Percentiles rank a stretch among this genome's conserved stretches.
These are phyloP conservation scores for Myxozyma sirexii DNA, from an alignment of 805 yeast species.

Conservation along the genomic window DNA sequence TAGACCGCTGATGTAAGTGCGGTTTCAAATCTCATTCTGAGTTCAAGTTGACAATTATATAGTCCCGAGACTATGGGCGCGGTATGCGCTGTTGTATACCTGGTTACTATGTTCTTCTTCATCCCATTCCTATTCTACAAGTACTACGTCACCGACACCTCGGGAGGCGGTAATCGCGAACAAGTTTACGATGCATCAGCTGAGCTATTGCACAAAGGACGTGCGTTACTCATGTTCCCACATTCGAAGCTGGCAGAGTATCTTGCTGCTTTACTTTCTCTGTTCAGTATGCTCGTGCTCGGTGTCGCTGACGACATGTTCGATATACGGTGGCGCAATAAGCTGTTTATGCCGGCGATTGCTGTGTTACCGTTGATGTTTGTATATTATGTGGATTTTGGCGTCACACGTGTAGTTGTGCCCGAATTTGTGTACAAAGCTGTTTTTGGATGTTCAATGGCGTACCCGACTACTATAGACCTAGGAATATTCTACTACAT, in stretches of 20 bases:
- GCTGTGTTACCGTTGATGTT: constrained; percentile 89
- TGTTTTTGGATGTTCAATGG: constrained; percentile 33
- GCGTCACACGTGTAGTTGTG: constrained; percentile 81
- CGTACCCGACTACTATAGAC: constrained; percentile 54
- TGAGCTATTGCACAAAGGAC: constrained; percentile 29
- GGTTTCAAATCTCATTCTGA: background rate
- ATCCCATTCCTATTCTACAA: constrained; percentile 87
- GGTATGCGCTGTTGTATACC: constrained; percentile 76
- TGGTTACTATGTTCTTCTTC: constrained; percentile 77
- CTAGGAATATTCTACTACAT: constrained; percentile 77
- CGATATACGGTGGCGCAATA: constrained; percentile 96
- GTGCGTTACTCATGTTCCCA: constrained; percentile 54
- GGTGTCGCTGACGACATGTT: constrained; percentile 94
- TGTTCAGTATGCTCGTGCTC: constrained; percentile 78
- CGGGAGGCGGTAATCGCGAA: constrained; percentile 62
- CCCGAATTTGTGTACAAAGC: constrained; percentile 65
- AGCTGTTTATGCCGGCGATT: constrained; percentile 91
- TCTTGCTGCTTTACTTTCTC: constrained; percentile 78
- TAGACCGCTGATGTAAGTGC: constrained; percentile 49
- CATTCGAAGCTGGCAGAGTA: constrained; percentile 79
- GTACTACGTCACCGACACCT: constrained; percentile 60
- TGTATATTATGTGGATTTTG: constrained; percentile 91
- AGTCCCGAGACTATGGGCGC: constrained; percentile 94
- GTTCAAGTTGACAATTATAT: background rate
- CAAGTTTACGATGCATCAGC: constrained; percentile 42